A percentile compares a stretch with the other conserved stretches of the same genome.
Conservation (phyloP, 73 alveolate species). For the Paramecium tetraurelia region DNA sequence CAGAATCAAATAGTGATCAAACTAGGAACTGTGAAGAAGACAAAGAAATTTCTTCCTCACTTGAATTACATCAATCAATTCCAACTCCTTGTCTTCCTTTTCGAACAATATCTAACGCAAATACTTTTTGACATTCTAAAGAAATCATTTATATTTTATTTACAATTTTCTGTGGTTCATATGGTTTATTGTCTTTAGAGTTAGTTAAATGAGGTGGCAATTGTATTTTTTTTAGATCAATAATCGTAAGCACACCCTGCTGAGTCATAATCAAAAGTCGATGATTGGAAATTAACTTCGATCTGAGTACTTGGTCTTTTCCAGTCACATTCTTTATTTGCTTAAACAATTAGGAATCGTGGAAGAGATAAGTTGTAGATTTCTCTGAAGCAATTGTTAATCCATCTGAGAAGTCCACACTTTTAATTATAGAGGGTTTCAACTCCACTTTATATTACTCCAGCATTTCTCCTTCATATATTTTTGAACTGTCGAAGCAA, state of each 20-base stretch:
- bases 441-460: constrained; percentile 11
- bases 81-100: not conserved
- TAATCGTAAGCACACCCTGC: not conserved
- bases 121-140: not conserved
- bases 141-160: not conserved
- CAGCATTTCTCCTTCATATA: constrained; percentile 41
- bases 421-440: not conserved
- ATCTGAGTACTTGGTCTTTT: not conserved
- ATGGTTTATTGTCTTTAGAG: not conserved
- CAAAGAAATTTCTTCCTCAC: not conserved
- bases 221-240: not conserved
- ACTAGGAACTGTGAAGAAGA: not conserved
- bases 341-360: not conserved
- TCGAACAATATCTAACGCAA: not conserved
- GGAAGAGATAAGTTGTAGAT: not conserved
- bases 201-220: not conserved
- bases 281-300: not conserved
- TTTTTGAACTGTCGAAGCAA: constrained; percentile 22
- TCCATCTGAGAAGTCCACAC: constrained; percentile 12
- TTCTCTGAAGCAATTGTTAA: not conserved
- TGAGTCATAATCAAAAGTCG: not conserved
- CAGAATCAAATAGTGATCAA: not conserved
- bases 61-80: not conserved
- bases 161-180: not conserved
- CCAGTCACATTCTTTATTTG: not conserved